phyloP scores from a whole-genome alignment of 805 yeast species.

The Spathaspora gorwiae region DNA sequence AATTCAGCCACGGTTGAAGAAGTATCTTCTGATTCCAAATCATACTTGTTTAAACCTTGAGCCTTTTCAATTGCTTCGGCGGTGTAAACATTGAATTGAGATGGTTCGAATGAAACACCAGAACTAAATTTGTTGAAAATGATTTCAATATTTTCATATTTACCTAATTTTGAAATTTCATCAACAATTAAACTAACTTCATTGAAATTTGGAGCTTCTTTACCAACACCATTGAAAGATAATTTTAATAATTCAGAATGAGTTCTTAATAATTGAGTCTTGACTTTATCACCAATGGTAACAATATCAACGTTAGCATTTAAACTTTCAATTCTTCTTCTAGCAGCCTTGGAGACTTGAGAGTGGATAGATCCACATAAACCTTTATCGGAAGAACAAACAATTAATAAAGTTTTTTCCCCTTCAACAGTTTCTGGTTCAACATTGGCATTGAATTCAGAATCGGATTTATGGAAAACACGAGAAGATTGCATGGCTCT shows the following conservation, averaged over 20 bases:
- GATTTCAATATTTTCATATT: slow-evolving; percentile 74
- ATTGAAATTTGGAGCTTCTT: slow-evolving; percentile 89
- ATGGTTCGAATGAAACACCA: slow-evolving; percentile 88
- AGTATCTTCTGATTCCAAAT: slow-evolving; percentile 61
- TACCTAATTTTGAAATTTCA: slow-evolving; percentile 65
- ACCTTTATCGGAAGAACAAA: slow-evolving; percentile 95
- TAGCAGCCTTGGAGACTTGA: slow-evolving; percentile 85
- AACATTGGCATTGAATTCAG: slow-evolving; percentile 73
- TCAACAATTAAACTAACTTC: slow-evolving; percentile 89
- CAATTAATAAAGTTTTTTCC: slow-evolving; percentile 74
- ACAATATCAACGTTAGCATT: slow-evolving; percentile 71
- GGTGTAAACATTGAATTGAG: slow-evolving; percentile 60
- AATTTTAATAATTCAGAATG: slow-evolving; percentile 64
- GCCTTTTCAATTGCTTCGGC: slow-evolving; percentile 73
- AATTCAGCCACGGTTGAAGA: slow-evolving; percentile 78
- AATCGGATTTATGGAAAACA: slow-evolving; percentile 74
- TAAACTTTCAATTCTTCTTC: slow-evolving; percentile 56
- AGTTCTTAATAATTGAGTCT: slow-evolving; percentile 83
- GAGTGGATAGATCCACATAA: slow-evolving; percentile 98
- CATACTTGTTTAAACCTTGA: slow-evolving; percentile 80
- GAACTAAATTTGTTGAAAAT: slow-evolving; percentile 83
- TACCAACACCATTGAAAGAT: slow-evolving; percentile 88
- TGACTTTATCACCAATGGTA: slow-evolving; percentile 91
- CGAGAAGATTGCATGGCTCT: slow-evolving; percentile 88
- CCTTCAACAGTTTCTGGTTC: slow-evolving; percentile 52